Percentiles rank a stretch among this genome's conserved stretches.
Evolutionary conservation across 2,329 filamentous ascomycete genomes (phyloP).

Genomic region (Apiospora marii): DNA sequence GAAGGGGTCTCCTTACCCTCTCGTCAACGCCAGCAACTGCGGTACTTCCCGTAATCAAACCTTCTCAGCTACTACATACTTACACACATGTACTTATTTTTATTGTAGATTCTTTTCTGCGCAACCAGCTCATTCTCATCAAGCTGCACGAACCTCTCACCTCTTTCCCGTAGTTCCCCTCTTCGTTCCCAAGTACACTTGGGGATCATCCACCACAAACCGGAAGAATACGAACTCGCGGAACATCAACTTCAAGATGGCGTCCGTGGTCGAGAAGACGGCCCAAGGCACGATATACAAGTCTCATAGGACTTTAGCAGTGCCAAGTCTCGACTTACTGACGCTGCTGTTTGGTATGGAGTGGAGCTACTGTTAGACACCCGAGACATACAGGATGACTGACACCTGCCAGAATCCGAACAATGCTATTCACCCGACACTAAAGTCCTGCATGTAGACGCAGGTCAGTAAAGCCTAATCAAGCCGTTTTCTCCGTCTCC

Average conservation of each 20-base stretch:
- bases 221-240: neutral
- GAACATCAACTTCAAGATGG: conserved; percentile 33
- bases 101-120: no score
- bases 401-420: conserved; percentile 44
- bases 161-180: neutral
- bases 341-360: conserved; percentile 52
- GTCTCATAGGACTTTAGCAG: conserved; percentile 38
- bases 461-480: conserved; percentile 39
- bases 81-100: no score
- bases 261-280: conserved; percentile 39
- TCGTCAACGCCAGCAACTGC: neutral
- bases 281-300: conserved; percentile 49
- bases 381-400: neutral
- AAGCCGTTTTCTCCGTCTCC: neutral
- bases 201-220: neutral
- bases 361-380: conserved; percentile 1
- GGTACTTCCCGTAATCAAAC: conserved; percentile 13
- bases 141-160: neutral
- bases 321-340: conserved; percentile 52
- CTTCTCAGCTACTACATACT: neutral
- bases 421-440: conserved; percentile 50
- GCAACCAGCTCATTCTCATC: neutral
- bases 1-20: neutral
- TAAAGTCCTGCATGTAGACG: conserved; percentile 64
- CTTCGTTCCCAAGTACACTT: neutral